Evolutionary conservation across 352 stramenopile genomes (phyloP).

Genomic region (Pythium insidiosum): DNA sequence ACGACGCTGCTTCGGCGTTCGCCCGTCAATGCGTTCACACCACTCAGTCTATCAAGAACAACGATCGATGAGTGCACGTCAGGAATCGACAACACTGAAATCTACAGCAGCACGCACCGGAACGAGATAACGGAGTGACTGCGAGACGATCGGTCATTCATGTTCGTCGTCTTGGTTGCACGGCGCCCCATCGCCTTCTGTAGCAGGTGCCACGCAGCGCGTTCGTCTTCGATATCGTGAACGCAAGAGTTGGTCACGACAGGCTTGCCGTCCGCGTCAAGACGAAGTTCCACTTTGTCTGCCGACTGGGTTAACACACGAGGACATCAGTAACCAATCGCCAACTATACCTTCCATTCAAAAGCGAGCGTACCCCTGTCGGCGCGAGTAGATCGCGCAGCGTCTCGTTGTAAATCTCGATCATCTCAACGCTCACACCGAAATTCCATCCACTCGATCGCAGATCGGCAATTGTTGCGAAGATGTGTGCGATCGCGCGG

Average conservation of each 20-base stretch:
- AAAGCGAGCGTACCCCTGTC: slow-evolving; percentile 25
- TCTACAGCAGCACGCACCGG: slow-evolving; percentile 23
- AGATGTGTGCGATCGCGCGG: slow-evolving; percentile 74
- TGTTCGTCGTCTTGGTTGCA: slow-evolving; percentile 77
- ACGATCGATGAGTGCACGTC: not conserved
- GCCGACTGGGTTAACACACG: slow-evolving; percentile 22
- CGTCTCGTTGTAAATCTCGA: slow-evolving; percentile 98
- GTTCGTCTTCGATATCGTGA: slow-evolving; percentile 41
- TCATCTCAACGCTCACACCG: slow-evolving; percentile 69
- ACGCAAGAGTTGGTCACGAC: slow-evolving; percentile 57
- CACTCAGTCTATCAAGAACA: slow-evolving; percentile 31
- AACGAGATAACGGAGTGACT: slow-evolving; percentile 85
- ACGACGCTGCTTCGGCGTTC: slow-evolving; percentile 54
- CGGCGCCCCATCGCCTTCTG: slow-evolving; percentile 47
- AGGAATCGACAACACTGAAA: not conserved
- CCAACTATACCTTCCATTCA: not conserved
- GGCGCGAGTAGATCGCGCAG: slow-evolving; percentile 88
- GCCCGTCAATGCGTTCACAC: slow-evolving; percentile 49
- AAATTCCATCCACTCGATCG: slow-evolving; percentile 69
- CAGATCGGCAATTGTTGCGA: slow-evolving; percentile 51
- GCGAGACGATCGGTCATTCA: slow-evolving; percentile 79
- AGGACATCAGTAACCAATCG: not conserved
- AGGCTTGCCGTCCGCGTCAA: slow-evolving; percentile 61
- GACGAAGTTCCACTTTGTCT: slow-evolving; percentile 63
- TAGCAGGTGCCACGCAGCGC: slow-evolving; percentile 58